These are phyloP conservation scores for Annona squamosa DNA, from an alignment of 164 flowering plant genomes.

Conservation along the genomic window DNA sequence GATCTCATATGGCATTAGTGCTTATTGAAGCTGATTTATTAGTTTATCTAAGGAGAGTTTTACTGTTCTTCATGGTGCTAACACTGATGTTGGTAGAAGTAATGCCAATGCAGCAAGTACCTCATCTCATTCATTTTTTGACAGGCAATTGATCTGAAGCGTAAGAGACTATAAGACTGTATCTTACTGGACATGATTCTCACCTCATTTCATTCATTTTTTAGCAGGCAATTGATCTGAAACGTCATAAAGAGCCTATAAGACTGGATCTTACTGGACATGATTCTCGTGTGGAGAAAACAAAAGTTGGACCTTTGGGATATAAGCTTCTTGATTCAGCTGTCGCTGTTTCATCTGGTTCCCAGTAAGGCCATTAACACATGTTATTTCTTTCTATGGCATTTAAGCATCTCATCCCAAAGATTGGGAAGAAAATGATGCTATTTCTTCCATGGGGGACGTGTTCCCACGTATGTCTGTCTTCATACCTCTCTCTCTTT, in stretches of 20 bases:
- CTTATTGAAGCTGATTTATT: too few relatives aligned
- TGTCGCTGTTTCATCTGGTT: conserved; percentile 64
- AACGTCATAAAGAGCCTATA: conserved; percentile 29
- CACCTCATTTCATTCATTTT: background rate
- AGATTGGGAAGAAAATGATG: too few relatives aligned
- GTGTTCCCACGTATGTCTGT: too few relatives aligned
- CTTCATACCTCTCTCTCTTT: too few relatives aligned
- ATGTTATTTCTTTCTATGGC: background rate
- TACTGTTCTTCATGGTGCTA: too few relatives aligned
- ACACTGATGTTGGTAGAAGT: too few relatives aligned
- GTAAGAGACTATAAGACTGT: conserved; percentile 46
- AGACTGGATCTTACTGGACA: conserved; percentile 64
- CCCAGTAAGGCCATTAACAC: conserved; percentile 42
- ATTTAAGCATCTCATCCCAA: background rate
- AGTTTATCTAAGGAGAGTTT: too few relatives aligned
- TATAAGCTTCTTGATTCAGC: conserved; percentile 82
- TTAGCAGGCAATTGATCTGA: conserved; percentile 48
- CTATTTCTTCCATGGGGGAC: too few relatives aligned
- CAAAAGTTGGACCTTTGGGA: conserved; percentile 90
- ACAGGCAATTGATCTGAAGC: conserved; percentile 52
- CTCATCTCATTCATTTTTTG: background rate
- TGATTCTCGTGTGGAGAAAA: conserved; percentile 54
- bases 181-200: conserved; percentile 50
- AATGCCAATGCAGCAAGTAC: too few relatives aligned
- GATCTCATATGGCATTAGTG: too few relatives aligned